Base-by-base conservation (phyloP, 2,329 filamentous ascomycete genomes). In the Bipolaris zeicola region DNA sequence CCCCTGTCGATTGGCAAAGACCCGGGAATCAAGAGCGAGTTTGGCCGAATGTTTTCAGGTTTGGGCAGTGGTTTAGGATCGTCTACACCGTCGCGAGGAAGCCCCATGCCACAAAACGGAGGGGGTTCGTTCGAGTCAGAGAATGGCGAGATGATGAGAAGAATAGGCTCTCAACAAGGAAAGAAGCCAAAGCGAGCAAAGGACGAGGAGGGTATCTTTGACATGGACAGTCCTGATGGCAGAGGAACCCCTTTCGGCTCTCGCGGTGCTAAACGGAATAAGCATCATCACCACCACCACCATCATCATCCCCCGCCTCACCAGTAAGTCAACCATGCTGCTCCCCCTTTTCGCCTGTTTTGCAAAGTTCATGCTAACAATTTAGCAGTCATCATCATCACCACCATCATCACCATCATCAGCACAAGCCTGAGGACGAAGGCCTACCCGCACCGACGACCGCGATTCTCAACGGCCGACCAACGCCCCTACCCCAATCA, bases 21-120 rank as follows among this genome's bases (percentile, higher is more conserved):
- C 73, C 90, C 92, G 10, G 90, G 90, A 41, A 96, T 97, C 70
- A 96, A 97, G 81, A 96, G 88, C 72, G 94, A 97, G 73, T 93
- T 97, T 73, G 93, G 93, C 26, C 88, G 92, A 60, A 96, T 97
- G 83, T 97, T 96, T 77, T 92, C 91, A 16, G 94, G 94, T n/a
- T 92, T 98, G 64, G 93, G 87, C 14, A 88, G 86, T 73, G 87
- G 87, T 34, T 81, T 88, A 16, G 85, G 85, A 28, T 79, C 78
- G 10, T 79, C 82, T 1, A 87, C 85, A 6, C 85, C 85, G 11
- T 79, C 82, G 51, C 76, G 78, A 33, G 74, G 78, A 28, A 85
- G 82, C 63, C 82, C 83, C 1, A 81, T 77, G 65, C 72, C 72
- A 14, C 72, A 76, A 31, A 68, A 66, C 39, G 62, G 63, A 11